These are phyloP conservation scores for Syzygium malaccense DNA, from an alignment of 441 rosid genomes.

Conservation along the genomic window DNA sequence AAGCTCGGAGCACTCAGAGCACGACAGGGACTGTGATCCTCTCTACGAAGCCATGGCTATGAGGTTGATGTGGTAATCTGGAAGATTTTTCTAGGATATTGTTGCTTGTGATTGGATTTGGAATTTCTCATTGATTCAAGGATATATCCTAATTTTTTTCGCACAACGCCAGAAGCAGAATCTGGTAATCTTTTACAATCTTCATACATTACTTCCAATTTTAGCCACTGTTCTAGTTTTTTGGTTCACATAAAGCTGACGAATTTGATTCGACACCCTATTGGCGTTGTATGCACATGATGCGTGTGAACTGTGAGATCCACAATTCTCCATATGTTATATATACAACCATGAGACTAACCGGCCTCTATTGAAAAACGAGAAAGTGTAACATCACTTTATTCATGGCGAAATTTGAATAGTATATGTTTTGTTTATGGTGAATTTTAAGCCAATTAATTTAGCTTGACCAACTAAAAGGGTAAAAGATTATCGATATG, in stretches of 20 bases:
- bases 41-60: conserved; percentile 35
- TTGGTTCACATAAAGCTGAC: neutral
- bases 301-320: neutral
- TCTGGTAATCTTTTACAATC: neutral
- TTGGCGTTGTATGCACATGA: neutral
- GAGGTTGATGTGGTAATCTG: neutral
- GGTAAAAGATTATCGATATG: neutral
- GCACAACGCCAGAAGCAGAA: neutral
- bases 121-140: neutral
- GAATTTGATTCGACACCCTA: neutral
- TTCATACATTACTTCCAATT: neutral
- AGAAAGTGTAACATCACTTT: neutral
- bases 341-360: neutral
- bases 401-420: neutral
- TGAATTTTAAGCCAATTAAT: neutral
- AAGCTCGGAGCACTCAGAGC: conserved; percentile 42
- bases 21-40: conserved; percentile 60
- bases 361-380: neutral
- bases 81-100: neutral
- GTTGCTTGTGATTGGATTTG: neutral
- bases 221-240: neutral
- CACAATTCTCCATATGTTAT: neutral
- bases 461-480: neutral
- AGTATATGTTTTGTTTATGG: neutral
- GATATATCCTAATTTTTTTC: neutral